Base-by-base conservation (phyloP, 805 yeast genomes). In the Ogataea ganodermae region DNA sequence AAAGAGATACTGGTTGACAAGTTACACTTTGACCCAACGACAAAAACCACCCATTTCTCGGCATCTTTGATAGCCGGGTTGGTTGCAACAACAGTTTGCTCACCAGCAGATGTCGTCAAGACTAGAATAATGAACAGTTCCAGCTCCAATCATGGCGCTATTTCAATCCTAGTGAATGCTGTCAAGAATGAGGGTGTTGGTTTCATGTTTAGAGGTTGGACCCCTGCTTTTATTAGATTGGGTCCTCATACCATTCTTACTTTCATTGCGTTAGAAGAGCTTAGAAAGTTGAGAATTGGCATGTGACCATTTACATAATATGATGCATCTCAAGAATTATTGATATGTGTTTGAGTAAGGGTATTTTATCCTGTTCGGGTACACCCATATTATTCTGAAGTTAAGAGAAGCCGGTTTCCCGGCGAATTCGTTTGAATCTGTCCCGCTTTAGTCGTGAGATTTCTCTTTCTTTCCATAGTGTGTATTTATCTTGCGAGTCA, bases 61-160 rank as follows among this genome's bases (percentile, higher is more conserved):
- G 88, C 96, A 0, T 84, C 92, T 3, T 71, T 89, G 51, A 60
- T 85, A 52, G 96, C 96, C 1, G 96, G 96, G 14, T 69, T 89
- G 28, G 89, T 89, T 4, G 96, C 96, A 6, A 89, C 96, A 0
- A 89, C 96, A 0, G 86, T 89, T 16, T 89, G 96, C 64, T 87
- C 96, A 1, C 96, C 96, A 1, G 96, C 91, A 8, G 96, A 89
- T 66, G 96, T 89, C 3, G 83, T 89, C 41, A 89, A 89, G 66
- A 89, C 96, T 2, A 74, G 95, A 60, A 86, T 89, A 49, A 89
- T 89, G 96, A 84, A 86, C 67, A 78, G 77, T 32, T 72, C 76
- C 46, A 73, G 71, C 1, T 39, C 70, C 2, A 71, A 74, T 50
- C 71, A 71, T 44, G 68, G 78, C 51, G 83, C 89, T 2, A 38